Base-by-base conservation (phyloP, 1,139 yeast species). In the Diutina mesorugosa region DNA sequence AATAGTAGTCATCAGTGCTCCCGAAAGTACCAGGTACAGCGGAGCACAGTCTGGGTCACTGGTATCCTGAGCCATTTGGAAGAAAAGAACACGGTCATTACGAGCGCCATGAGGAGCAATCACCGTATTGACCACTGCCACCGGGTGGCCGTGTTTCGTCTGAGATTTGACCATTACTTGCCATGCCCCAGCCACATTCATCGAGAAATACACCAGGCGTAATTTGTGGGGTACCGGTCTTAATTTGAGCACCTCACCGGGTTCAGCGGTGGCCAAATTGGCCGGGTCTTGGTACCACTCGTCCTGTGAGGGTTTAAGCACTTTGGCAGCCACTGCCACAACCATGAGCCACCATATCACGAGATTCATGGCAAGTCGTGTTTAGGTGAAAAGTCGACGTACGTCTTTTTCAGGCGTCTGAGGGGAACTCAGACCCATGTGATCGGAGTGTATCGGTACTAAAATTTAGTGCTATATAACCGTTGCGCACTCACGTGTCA, bases 101-200 rank as follows among this genome's bases (percentile, higher is more conserved):
- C 59, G 59, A 2, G 61, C 61, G 35, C 57, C 55, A 35, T 58
- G 59, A 1, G 63, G 63, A 32, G 58, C 55, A 12, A 61, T 56
- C 4, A 60, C 47, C 8, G 61, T 60, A 9, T 60, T 57, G n/a
- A 61, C 58, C n/a, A 59, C 53, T 12, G 45, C n/a, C 9, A 50
- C 21, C 18, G 53, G 41, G 8, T 50, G 45, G n/a, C 53, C 53
- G 8, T 12, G 10, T n/a, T 50, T 50, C 8, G 53, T 50, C 32
- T 50, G 53, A 4, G 45, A 32, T 10, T 45, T 45, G 9, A 50
- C 53, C 53, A 50, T 50, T 30, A 50, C 53, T 32, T 50, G 53
- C 45, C 45, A 32, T 3, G 53, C 10, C 4, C 8, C 12, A 7
- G 30, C 45, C n/a, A 50, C 53, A 16, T 50, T 32, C 45, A 50